Conservation (phyloP, 306 rosid species). For the Myrica gale region DNA sequence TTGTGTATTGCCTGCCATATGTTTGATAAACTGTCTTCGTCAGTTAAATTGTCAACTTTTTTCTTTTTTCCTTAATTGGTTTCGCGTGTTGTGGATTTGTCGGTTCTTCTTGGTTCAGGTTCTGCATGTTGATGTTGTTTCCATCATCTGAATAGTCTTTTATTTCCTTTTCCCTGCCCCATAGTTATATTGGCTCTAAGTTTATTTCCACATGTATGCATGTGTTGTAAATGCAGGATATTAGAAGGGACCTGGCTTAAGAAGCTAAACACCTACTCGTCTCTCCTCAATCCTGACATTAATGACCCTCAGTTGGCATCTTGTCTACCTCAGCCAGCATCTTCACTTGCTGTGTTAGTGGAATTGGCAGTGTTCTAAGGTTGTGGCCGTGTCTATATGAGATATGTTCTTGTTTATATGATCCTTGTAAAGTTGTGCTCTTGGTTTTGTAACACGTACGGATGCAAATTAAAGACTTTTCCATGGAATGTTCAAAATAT, state of each 20-base stretch:
- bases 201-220: too few species aligned
- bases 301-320: constrained; percentile 71
- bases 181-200: too few species aligned
- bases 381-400: neutral
- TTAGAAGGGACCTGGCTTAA: constrained; percentile 29
- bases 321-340: constrained; percentile 52
- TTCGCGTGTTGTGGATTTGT: too few species aligned
- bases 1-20: too few species aligned
- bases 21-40: too few species aligned
- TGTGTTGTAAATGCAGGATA: too few species aligned
- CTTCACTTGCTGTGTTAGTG: constrained; percentile 4
- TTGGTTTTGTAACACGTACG: neutral
- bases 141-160: too few species aligned
- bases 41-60: too few species aligned
- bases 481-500: neutral
- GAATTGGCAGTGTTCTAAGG: neutral
- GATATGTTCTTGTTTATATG: neutral
- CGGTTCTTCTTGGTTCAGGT: too few species aligned
- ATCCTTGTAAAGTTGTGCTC: neutral
- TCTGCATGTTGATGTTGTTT: too few species aligned
- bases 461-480: neutral
- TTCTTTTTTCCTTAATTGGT: too few species aligned
- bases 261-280: constrained; percentile 60
- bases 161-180: too few species aligned
- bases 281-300: constrained; percentile 51